phyloP scores from a whole-genome alignment of 768 basidiomycete species.

The Pisolithus orientalis region DNA sequence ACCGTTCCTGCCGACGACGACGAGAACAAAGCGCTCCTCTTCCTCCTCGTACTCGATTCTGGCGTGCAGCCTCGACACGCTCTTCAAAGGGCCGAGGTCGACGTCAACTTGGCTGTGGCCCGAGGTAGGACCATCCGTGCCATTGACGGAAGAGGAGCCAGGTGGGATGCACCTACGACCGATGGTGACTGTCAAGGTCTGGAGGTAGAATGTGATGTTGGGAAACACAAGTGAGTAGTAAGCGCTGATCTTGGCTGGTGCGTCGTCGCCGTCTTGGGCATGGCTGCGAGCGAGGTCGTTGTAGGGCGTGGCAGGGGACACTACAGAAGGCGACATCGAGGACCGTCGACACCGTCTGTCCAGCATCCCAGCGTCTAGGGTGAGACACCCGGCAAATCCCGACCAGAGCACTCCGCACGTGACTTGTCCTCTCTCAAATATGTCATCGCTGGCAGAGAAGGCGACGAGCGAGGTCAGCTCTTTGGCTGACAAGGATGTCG shows the following conservation, averaged over 20 bases:
- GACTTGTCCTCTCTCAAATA: not conserved
- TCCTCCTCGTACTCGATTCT: conserved; percentile 92
- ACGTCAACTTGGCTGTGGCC: conserved; percentile 57
- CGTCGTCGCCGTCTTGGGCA: conserved; percentile 11
- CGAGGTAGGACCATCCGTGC: conserved; percentile 34
- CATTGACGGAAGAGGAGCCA: conserved; percentile 42
- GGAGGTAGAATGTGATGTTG: conserved; percentile 93
- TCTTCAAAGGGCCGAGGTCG: conserved; percentile 94
- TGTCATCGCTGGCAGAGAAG: conserved; percentile 13
- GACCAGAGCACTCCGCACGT: not conserved
- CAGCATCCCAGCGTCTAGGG: too few relatives aligned
- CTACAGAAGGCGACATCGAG: conserved; percentile 21
- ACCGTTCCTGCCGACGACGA: conserved; percentile 93
- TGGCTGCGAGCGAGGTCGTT: conserved; percentile 1
- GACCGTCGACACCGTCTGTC: not conserved
- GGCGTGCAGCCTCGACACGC: conserved; percentile 94
- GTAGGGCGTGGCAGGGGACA: conserved; percentile 5
- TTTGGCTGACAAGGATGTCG: conserved; percentile 58
- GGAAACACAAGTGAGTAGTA: conserved; percentile 94
- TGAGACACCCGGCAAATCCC: conserved; percentile 9
- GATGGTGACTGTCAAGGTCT: conserved; percentile 90
- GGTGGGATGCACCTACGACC: conserved; percentile 76
- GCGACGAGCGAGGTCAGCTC: conserved; percentile 46
- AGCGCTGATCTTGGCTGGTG: conserved; percentile 71
- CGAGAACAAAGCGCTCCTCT: conserved; percentile 80